Evolutionary conservation across 306 rosid species (phyloP), one percentile per base, ranked within the genome.

Genomic region (Quercus agrifolia): DNA sequence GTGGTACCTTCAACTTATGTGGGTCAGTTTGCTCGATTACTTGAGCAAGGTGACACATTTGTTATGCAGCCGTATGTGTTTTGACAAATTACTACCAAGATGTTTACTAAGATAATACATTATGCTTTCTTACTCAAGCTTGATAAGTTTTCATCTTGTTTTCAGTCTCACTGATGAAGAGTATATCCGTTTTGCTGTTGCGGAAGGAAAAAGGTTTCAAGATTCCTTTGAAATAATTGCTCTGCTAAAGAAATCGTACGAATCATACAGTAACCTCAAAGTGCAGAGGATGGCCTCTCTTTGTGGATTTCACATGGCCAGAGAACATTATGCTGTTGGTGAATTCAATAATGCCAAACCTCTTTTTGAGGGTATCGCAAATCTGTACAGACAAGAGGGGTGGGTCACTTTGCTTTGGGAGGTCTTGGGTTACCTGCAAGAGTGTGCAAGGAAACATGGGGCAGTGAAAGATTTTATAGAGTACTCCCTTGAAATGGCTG

Each of bases 401-500:
- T 95, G 98, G 99, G 88, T 86, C 74, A 88, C 94, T 63, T 90
- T 93, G 89, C 83, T 95, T 78, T 95, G 99, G 99, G 89, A 95
- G 77, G 94, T 90, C 67, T 85, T 95, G 89, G 92, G 99, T 83
- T 93, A 90, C 88, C 82, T 91, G 82, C 92, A 96, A 67, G 99
- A 93, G 76, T 91, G 93, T 87, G 88, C 98, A 21, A 81, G 90
- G 84, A 95, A 88, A 83, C 85, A 74, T 71, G 88, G 87, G 51
- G 54, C 33, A 69, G 75, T 86, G 61, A 95, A 92, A 79, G 96
- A 95, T 52, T 90, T 90, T 83, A 83, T 95, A 68, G 99, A 95
- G 89, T 95, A 85, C 85, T 95, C 98, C 76, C 92, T 95, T 82
- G 99, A 95, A 85, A 89, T 95, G 98, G 94, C 97, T 70, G 98